Conservation (phyloP, 805 yeast species). For the Cyberlindnera saturnus region DNA sequence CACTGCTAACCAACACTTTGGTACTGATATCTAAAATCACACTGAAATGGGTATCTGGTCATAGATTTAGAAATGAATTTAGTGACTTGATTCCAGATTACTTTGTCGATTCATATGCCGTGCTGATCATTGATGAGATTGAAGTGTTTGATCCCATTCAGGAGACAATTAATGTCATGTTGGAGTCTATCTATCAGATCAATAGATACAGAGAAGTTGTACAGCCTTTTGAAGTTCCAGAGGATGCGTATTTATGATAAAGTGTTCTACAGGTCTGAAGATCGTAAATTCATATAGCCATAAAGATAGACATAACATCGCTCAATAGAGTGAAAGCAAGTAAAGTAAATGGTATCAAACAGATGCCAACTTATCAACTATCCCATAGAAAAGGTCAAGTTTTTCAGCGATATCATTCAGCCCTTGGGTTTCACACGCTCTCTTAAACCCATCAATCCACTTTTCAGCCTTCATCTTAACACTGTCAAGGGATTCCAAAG, state of each 20-base stretch:
- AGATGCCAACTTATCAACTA: slow-evolving; percentile 5
- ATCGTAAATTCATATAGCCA: no score
- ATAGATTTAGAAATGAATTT: slow-evolving; percentile 1
- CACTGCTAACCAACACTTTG: slow-evolving; percentile 5
- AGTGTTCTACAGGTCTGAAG: no score
- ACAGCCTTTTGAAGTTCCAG: slow-evolving; percentile 2
- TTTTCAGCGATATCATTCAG: neutral
- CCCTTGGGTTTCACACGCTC: neutral
- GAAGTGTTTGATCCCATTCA: slow-evolving; percentile 8
- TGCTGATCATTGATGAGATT: slow-evolving; percentile 7
- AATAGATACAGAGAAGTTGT: slow-evolving; percentile 1
- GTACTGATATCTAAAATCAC: slow-evolving; percentile 1
- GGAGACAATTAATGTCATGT: slow-evolving; percentile 1
- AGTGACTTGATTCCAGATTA: neutral
- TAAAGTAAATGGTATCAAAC: neutral
- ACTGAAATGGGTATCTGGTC: slow-evolving; percentile 5
- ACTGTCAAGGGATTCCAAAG: slow-evolving; percentile 7
- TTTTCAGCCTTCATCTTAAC: slow-evolving; percentile 10
- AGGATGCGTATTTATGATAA: neutral
- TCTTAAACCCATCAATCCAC: slow-evolving; percentile 4
- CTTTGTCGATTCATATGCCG: neutral
- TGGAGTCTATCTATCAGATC: slow-evolving; percentile 8
- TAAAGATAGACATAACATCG: no score
- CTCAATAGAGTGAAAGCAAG: no score
- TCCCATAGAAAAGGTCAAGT: slow-evolving; percentile 3